A percentile compares a stretch with the other conserved stretches of the same genome.
Conservation (phyloP, 2,329 filamentous ascomycete genomes). For the Xylariaceae sp. region DNA sequence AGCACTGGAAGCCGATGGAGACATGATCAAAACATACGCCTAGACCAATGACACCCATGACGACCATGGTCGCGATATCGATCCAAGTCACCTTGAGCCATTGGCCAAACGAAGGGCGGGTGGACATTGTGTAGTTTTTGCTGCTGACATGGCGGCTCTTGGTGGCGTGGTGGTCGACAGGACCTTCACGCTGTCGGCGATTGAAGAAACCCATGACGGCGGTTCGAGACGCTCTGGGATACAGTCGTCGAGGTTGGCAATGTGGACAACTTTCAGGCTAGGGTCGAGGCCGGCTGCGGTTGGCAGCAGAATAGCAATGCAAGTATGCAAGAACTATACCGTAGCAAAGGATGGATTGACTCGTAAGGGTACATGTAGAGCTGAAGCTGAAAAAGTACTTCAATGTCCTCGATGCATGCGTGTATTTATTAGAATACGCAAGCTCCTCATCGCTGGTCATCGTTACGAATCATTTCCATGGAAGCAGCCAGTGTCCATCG, state of each 20-base stretch:
- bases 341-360: too few species aligned
- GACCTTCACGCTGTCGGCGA: constrained; percentile 16
- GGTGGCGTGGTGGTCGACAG: constrained; percentile 7
- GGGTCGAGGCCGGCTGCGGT: too few species aligned
- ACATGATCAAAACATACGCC: constrained; percentile 48
- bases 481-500: too few species aligned
- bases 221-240: not conserved
- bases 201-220: constrained; percentile 26
- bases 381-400: too few species aligned
- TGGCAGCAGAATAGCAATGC: too few species aligned
- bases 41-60: constrained; percentile 64
- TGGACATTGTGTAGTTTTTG: constrained; percentile 42
- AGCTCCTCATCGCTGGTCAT: too few species aligned
- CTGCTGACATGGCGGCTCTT: not conserved
- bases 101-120: constrained; percentile 61
- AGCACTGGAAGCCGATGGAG: not conserved
- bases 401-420: too few species aligned
- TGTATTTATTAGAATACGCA: too few species aligned
- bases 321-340: too few species aligned
- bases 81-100: constrained; percentile 68
- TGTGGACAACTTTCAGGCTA: not conserved
- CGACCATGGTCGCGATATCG: constrained; percentile 65
- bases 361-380: too few species aligned
- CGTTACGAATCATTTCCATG: too few species aligned
- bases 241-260: not conserved